Conservation (phyloP, 2,329 filamentous ascomycete genomes). For the Penicillium sp. region DNA sequence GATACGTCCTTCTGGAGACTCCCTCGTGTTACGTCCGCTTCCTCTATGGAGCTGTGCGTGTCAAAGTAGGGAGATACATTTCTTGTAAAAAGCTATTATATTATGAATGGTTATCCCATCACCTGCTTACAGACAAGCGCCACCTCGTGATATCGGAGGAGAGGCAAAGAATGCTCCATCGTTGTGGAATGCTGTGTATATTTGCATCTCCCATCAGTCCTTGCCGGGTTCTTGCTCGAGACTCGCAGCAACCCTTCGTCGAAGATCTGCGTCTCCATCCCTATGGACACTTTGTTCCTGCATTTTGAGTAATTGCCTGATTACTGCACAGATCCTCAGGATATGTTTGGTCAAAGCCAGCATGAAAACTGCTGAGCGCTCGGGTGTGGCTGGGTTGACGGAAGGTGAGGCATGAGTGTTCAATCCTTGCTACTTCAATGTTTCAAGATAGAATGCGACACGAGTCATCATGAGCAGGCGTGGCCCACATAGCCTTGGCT, state of each 20-base stretch:
- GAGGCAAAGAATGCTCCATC: neutral
- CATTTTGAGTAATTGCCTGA: neutral
- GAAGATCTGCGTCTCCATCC: neutral
- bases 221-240: neutral
- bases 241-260: neutral
- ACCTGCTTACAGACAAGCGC: neutral
- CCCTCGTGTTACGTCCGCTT: constrained; percentile 46
- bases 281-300: neutral
- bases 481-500: neutral
- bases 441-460: constrained; percentile 12
- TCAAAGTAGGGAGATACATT: constrained; percentile 48
- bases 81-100: constrained; percentile 4
- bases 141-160: neutral
- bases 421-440: neutral
- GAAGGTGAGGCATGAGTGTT: neutral
- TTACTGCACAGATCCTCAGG: neutral
- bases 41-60: constrained; percentile 40
- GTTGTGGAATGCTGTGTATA: neutral
- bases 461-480: neutral
- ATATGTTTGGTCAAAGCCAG: neutral
- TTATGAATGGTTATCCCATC: neutral
- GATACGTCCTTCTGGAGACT: constrained; percentile 32
- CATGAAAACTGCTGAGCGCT: neutral
- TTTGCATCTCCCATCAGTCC: neutral
- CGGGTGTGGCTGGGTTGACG: neutral